Evolutionary conservation across 2,329 filamentous ascomycete genomes (phyloP), one percentile per base, ranked within the genome.

Genomic region (Simplicillium sp.): DNA sequence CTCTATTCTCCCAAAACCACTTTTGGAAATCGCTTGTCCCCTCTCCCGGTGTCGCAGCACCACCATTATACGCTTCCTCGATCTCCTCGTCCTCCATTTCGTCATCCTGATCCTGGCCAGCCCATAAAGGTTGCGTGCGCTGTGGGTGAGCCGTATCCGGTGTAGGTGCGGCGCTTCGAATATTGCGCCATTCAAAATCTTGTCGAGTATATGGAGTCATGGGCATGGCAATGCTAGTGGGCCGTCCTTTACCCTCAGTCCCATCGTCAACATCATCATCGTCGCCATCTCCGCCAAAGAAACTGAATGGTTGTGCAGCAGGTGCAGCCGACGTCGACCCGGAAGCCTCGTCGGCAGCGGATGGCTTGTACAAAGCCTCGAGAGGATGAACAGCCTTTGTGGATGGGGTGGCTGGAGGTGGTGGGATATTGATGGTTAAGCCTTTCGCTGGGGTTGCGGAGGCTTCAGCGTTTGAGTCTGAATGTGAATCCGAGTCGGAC

Each of bases 81-180:
- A 58, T 54, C 13, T 52, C 52, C 4, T 55, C 57, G 16, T 49
- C 51, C 12, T 51, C 51, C 6, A 45, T 50, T 14, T 50, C 53
- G 14, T 53, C 56, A 11, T 58, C 57, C 14, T 53, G 54, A 13
- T 70, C 65, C 1, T 68, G 64, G 34, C 65, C 64, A 4, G 47
- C 71, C 70, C 75, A 80, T 18, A 82, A 68, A 47, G 70, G 67
- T 54, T 82, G 81, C 42, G 68, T 72, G 20, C 78, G 76, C 33
- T 70, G 79, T 2, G 85, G 80, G 44, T 88, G 80, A 2, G 87
- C 87, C 0, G 92, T 97, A 56, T 98, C 92, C 0, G 92, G 92
- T 0, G 92, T 98, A 0, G 92, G 92, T 3, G 92, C 92, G 6
- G 88, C 88, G 56, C 88, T 96, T 42, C 92, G 76, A n/a, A 85